These are phyloP conservation scores for Paraglomus brasilianum DNA, from an alignment of 192 early-diverging fungal genomes.

Conservation along the genomic window DNA sequence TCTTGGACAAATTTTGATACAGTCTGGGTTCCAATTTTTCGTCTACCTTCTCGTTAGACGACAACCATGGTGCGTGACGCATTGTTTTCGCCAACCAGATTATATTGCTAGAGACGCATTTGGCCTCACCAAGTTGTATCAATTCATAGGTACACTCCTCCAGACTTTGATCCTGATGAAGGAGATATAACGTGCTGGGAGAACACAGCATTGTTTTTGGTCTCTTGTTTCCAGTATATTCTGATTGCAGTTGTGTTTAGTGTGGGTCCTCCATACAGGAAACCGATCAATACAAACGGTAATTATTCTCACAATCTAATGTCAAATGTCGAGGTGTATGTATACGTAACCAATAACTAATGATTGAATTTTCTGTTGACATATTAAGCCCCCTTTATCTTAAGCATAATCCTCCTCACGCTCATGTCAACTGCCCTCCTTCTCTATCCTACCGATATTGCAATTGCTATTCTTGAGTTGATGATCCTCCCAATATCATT, in stretches of 20 bases:
- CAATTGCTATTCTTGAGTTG: constrained; percentile 67
- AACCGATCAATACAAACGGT: constrained; percentile 87
- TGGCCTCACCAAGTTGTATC: not conserved
- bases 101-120: constrained; percentile 2
- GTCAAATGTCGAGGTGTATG: not conserved
- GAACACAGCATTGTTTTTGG: constrained; percentile 88
- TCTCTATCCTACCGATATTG: constrained; percentile 51
- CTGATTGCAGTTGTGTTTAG: constrained; percentile 87
- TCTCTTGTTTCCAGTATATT: constrained; percentile 93
- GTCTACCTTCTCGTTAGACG: constrained; percentile 69
- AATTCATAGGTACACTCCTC: constrained; percentile 48
- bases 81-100: not conserved
- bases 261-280: constrained; percentile 94
- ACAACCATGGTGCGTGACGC: constrained; percentile 71
- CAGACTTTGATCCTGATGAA: constrained; percentile 61
- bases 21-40: constrained; percentile 74
- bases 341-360: not conserved
- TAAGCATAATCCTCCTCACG: constrained; percentile 59
- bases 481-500: constrained; percentile 55
- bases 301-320: constrained; percentile 16
- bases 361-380: constrained; percentile 33
- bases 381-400: constrained; percentile 59
- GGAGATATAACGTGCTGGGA: constrained; percentile 78
- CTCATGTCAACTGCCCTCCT: constrained; percentile 49
- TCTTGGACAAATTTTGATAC: constrained; percentile 85